Conservation (phyloP, 1,139 yeast genomes). For the Yamadazyma pseudoaaseri region DNA sequence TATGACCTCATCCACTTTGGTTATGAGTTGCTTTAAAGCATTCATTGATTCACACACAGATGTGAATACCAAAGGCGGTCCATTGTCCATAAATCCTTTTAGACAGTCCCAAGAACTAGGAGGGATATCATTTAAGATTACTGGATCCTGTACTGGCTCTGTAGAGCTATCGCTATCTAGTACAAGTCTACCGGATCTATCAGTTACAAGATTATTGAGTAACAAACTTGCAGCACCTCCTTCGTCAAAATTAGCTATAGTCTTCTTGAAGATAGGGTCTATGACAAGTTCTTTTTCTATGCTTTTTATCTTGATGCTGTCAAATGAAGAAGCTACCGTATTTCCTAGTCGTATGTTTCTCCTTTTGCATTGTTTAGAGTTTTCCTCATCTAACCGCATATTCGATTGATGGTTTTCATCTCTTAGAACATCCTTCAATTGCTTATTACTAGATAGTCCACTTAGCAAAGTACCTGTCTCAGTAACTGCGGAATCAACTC, state of each 20-base stretch:
- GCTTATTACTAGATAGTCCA: constrained; percentile 51
- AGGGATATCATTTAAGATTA: not conserved
- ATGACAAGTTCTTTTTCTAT: constrained; percentile 75
- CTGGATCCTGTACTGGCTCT: constrained; percentile 3
- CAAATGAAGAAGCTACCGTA: constrained; percentile 52
- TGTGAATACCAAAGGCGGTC: constrained; percentile 33
- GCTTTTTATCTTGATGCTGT: constrained; percentile 61
- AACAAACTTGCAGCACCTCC: constrained; percentile 89
- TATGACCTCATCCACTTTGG: constrained; percentile 57
- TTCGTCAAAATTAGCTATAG: constrained; percentile 89
- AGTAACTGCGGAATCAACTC: constrained; percentile 89
- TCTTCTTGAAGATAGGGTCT: constrained; percentile 87
- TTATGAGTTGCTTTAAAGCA: constrained; percentile 51
- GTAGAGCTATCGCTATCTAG: constrained; percentile 40
- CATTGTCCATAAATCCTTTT: constrained; percentile 22
- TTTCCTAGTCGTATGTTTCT: constrained; percentile 41
- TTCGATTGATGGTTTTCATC: constrained; percentile 18
- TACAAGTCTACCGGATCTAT: constrained; percentile 55
- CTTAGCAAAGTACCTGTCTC: constrained; percentile 86
- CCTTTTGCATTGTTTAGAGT: constrained; percentile 18
- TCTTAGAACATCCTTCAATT: not conserved
- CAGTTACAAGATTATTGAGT: constrained; percentile 65
- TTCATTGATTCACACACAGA: constrained; percentile 64
- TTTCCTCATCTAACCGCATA: constrained; percentile 12
- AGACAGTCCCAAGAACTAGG: constrained; percentile 17